Conservation (phyloP, 2,329 filamentous ascomycete genomes). For the Zelopaecilomyces penicillatus region DNA sequence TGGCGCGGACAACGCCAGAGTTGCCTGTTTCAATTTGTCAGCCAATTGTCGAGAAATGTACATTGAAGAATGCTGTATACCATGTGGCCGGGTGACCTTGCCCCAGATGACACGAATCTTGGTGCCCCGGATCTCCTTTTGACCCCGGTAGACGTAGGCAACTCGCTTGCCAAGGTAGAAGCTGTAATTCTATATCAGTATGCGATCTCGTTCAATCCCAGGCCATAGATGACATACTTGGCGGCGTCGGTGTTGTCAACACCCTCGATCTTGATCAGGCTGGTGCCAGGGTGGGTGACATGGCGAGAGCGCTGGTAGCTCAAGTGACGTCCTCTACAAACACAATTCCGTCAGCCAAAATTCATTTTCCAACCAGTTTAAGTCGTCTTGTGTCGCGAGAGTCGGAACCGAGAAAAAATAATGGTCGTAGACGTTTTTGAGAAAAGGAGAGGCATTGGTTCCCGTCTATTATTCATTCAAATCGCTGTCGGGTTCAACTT, state of each 20-base stretch:
- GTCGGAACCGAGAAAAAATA: too few species aligned
- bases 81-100: constrained; percentile 93
- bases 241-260: constrained; percentile 85
- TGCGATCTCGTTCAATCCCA: neutral
- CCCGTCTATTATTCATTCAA: neutral
- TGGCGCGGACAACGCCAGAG: constrained; percentile 94
- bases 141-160: constrained; percentile 95
- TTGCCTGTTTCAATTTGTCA: constrained; percentile 54
- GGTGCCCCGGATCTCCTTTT: constrained; percentile 90
- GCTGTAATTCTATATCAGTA: constrained; percentile 31
- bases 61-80: constrained; percentile 41
- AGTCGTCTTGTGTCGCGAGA: too few species aligned
- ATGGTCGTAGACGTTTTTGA: too few species aligned
- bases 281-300: constrained; percentile 81
- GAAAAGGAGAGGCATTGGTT: too few species aligned
- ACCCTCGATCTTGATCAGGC: constrained; percentile 97
- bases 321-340: constrained; percentile 83
- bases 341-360: constrained; percentile 22
- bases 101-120: constrained; percentile 99
- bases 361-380: constrained; percentile 4
- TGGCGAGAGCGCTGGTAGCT: constrained; percentile 95
- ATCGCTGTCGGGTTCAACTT: constrained; percentile 38
- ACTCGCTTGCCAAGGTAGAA: constrained; percentile 99
- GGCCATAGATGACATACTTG: constrained; percentile 50
- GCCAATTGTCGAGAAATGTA: neutral